phyloP scores from a whole-genome alignment of 2,329 filamentous ascomycete species.

The Paramyrothecium roridum region DNA sequence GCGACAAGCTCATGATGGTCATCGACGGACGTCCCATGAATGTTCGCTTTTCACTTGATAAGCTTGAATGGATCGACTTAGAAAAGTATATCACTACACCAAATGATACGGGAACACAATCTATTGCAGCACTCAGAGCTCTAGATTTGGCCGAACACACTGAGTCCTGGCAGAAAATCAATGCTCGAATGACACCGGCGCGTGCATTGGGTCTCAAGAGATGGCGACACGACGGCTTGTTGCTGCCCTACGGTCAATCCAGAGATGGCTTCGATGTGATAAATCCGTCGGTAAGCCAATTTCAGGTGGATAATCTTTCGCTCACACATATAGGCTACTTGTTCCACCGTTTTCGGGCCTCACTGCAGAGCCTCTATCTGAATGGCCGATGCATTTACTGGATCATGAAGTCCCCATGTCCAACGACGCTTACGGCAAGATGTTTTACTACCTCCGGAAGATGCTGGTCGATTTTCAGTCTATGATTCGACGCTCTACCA shows the following conservation, averaged over 20 bases:
- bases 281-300: conserved; percentile 17
- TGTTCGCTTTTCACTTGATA: background rate
- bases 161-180: no score
- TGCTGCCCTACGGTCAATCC: conserved; percentile 18
- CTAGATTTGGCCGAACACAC: no score
- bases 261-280: conserved; percentile 5
- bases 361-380: conserved; percentile 17
- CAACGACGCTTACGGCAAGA: conserved; percentile 23
- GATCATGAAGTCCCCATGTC: conserved; percentile 11
- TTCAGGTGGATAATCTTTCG: background rate
- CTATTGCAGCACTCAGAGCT: no score
- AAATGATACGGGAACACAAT: no score
- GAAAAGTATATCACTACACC: no score
- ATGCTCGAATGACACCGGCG: background rate
- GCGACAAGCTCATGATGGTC: background rate
- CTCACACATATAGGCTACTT: conserved; percentile 12
- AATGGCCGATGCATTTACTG: conserved; percentile 23
- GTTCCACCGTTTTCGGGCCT: conserved; percentile 3
- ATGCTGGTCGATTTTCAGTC: conserved; percentile 15
- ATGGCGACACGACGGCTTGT: conserved; percentile 17
- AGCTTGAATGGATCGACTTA: background rate
- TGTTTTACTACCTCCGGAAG: conserved; percentile 20
- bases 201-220: conserved; percentile 9
- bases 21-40: background rate
- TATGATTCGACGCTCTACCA: background rate